Evolutionary conservation across 768 basidiomycete species (phyloP).

Genomic region (Hygrophorus russula): DNA sequence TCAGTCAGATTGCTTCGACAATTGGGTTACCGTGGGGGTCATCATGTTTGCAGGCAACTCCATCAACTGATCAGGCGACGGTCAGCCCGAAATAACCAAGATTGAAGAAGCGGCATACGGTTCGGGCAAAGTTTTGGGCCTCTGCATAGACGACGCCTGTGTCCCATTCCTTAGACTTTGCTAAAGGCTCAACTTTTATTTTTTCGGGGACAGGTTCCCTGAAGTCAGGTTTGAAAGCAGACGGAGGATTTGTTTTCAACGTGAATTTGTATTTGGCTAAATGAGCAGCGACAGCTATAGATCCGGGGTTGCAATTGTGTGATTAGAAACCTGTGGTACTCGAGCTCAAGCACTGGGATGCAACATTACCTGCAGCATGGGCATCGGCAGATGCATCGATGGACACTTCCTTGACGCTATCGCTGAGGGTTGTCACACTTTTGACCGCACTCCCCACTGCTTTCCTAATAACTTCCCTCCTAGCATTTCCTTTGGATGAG

Average conservation of each 20-base stretch:
- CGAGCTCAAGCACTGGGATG: too few relatives aligned
- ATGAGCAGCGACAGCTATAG: slow-evolving; percentile 63
- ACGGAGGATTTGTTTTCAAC: slow-evolving; percentile 63
- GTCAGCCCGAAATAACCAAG: not conserved
- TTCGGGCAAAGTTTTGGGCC: slow-evolving; percentile 73
- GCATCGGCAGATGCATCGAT: slow-evolving; percentile 59
- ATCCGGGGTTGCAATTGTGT: slow-evolving; percentile 3
- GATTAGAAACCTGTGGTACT: not conserved
- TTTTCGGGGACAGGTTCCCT: slow-evolving; percentile 40
- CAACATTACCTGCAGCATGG: slow-evolving; percentile 63
- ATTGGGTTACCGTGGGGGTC: slow-evolving; percentile 58
- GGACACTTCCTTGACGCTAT: slow-evolving; percentile 49
- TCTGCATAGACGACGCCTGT: slow-evolving; percentile 62
- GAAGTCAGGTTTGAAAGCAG: slow-evolving; percentile 51
- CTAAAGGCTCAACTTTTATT: slow-evolving; percentile 34
- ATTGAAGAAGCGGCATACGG: slow-evolving; percentile 28
- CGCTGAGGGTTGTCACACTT: slow-evolving; percentile 43
- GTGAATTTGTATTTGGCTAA: slow-evolving; percentile 69
- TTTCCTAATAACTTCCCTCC: slow-evolving; percentile 58
- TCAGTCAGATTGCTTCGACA: not conserved
- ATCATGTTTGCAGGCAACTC: slow-evolving; percentile 81
- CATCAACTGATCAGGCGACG: slow-evolving; percentile 41
- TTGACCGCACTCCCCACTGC: slow-evolving; percentile 67
- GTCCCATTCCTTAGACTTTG: slow-evolving; percentile 53
- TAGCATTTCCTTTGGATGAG: slow-evolving; percentile 30